Evolutionary conservation across 148 eudicot species (phyloP).

Genomic region (Nepenthes gracilis): DNA sequence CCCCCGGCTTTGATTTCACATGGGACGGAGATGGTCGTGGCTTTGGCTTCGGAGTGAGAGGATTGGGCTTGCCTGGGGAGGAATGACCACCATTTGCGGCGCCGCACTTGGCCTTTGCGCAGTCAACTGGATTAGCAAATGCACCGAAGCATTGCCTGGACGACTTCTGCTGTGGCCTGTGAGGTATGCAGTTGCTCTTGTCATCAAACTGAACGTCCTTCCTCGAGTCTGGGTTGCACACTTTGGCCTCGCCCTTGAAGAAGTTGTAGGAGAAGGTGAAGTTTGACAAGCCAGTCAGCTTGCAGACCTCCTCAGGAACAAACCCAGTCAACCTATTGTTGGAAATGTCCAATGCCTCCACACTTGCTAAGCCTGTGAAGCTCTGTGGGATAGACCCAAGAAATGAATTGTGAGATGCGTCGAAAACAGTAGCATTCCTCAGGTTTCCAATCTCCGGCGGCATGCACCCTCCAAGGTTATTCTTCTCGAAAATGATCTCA

Average conservation of each 20-base stretch:
- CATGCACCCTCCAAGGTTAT: slow-evolving; percentile 42
- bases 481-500: slow-evolving; percentile 29
- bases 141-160: slow-evolving; percentile 18
- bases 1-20: neutral
- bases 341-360: slow-evolving; percentile 25
- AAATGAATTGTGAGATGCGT: slow-evolving; percentile 25
- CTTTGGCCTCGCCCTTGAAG: slow-evolving; percentile 18
- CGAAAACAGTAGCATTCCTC: slow-evolving; percentile 22
- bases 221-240: slow-evolving; percentile 11
- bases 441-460: slow-evolving; percentile 34
- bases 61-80: neutral
- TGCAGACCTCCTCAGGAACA: slow-evolving; percentile 30
- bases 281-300: slow-evolving; percentile 21
- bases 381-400: slow-evolving; percentile 29
- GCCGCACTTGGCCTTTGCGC: slow-evolving; percentile 25
- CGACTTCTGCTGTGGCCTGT: slow-evolving; percentile 24
- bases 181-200: slow-evolving; percentile 36
- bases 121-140: slow-evolving; percentile 24
- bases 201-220: slow-evolving; percentile 10
- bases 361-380: slow-evolving; percentile 11
- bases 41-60: neutral
- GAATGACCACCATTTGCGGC: slow-evolving; percentile 1
- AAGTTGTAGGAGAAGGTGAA: slow-evolving; percentile 29
- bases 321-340: slow-evolving; percentile 29
- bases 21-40: neutral